Conservation (phyloP, 257 asterid genomes). For the Datura wrightii region DNA sequence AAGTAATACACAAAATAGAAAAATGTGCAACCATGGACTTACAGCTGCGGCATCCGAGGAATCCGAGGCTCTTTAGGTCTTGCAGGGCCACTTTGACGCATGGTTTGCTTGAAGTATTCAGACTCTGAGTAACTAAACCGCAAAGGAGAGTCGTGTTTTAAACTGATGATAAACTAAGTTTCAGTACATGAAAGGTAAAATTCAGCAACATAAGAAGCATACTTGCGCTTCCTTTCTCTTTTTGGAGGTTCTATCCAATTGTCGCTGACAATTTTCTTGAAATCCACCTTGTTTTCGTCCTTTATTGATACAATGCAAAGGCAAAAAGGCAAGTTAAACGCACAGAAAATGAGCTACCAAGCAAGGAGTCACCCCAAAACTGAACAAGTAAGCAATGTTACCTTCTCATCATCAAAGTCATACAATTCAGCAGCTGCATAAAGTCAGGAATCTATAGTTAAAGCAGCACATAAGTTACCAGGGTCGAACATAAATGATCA, state of each 20-base stretch:
- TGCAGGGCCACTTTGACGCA: slow-evolving; percentile 98
- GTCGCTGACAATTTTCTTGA: slow-evolving; percentile 93
- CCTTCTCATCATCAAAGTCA: slow-evolving; percentile 97
- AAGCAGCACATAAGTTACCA: not conserved
- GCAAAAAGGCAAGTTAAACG: not conserved
- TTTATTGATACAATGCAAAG: slow-evolving; percentile 40
- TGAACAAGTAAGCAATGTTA: slow-evolving; percentile 25
- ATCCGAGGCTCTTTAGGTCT: slow-evolving; percentile 96
- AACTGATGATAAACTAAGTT: not conserved
- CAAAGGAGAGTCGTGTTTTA: not conserved
- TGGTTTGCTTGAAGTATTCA: slow-evolving; percentile 98
- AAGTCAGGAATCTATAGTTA: slow-evolving; percentile 37
- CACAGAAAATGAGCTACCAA: slow-evolving; percentile 27
- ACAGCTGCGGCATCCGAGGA: slow-evolving; percentile 99
- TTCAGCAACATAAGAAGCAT: slow-evolving; percentile 43
- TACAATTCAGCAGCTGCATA: slow-evolving; percentile 95
- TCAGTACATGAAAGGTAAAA: slow-evolving; percentile 21
- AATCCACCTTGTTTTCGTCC: slow-evolving; percentile 91
- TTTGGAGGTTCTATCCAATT: slow-evolving; percentile 93
- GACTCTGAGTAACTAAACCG: slow-evolving; percentile 83
- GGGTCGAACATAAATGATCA: slow-evolving; percentile 25
- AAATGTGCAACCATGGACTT: slow-evolving; percentile 34
- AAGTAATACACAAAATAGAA: not conserved
- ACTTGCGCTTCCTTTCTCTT: slow-evolving; percentile 99
- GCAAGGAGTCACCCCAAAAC: not conserved